Percentiles rank a stretch among this genome's conserved stretches.
Evolutionary conservation across 805 yeast species (phyloP).

Genomic region (Komagataella mondaviorum): DNA sequence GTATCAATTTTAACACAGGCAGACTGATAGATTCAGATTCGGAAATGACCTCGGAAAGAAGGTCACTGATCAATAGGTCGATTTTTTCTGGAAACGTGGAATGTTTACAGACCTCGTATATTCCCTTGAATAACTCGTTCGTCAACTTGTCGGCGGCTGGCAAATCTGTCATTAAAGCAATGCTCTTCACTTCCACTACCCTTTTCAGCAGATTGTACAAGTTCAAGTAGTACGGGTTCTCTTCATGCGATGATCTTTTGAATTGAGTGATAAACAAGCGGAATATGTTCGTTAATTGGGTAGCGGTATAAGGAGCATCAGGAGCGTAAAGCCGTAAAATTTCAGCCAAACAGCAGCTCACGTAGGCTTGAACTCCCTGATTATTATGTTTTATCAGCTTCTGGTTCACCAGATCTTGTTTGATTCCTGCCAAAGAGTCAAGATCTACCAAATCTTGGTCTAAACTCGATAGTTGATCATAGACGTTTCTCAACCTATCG

Average conservation of each 20-base stretch:
- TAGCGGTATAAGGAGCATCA: constrained; percentile 71
- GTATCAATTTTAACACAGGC: constrained; percentile 43
- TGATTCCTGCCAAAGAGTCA: constrained; percentile 27
- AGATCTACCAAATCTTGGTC: constrained; percentile 49
- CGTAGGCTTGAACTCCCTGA: constrained; percentile 52
- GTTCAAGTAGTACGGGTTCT: constrained; percentile 49
- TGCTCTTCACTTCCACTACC: constrained; percentile 63
- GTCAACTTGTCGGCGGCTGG: constrained; percentile 46
- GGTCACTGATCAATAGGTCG: constrained; percentile 51
- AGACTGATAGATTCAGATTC: constrained; percentile 58
- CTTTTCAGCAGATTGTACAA: constrained; percentile 52
- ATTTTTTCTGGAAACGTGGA: constrained; percentile 32
- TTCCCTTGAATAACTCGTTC: constrained; percentile 40
- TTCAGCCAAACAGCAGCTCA: constrained; percentile 66
- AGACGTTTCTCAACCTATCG: constrained; percentile 39
- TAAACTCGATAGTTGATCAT: constrained; percentile 46
- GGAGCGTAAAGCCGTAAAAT: constrained; percentile 73
- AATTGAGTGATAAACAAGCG: constrained; percentile 54
- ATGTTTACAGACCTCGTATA: constrained; percentile 33
- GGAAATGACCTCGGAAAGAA: constrained; percentile 61
- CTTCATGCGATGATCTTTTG: constrained; percentile 29
- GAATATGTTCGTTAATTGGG: constrained; percentile 52
- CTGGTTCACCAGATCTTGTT: constrained; percentile 38
- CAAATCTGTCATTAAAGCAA: constrained; percentile 62
- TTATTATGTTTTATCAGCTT: constrained; percentile 52